Conservation (phyloP, 495 filamentous ascomycete species). For the Astrothelium subdiscretum region DNA sequence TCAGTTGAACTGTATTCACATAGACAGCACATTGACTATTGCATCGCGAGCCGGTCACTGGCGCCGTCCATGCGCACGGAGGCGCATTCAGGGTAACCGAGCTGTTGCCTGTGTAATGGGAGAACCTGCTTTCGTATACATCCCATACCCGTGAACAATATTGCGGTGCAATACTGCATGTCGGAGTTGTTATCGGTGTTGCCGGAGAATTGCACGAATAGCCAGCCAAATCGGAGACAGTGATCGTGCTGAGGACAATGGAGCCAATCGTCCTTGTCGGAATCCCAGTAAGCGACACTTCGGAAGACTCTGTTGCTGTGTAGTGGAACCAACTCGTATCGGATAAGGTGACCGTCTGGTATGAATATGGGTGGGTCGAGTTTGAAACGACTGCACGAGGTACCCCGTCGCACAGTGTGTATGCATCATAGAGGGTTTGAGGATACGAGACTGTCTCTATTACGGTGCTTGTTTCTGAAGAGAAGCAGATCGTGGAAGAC, state of each 20-base stretch:
- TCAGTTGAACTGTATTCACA: conserved; percentile 2
- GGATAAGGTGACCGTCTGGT: background rate
- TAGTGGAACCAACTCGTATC: background rate
- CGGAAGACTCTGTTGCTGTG: background rate
- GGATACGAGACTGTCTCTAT: background rate
- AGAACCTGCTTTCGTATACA: background rate
- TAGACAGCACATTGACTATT: background rate
- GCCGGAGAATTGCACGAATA: background rate
- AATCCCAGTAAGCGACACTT: background rate
- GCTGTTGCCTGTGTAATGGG: background rate
- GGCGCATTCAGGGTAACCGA: background rate
- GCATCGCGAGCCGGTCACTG: background rate
- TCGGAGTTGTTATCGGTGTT: background rate
- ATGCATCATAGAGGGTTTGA: background rate
- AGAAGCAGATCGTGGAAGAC: background rate
- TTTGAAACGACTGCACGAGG: conserved; percentile 1
- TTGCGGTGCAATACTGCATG: background rate
- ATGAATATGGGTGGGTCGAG: background rate
- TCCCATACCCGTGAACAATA: background rate
- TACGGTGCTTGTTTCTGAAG: background rate
- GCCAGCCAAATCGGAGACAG: background rate
- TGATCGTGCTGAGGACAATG: background rate
- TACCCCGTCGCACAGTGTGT: conserved; percentile 5
- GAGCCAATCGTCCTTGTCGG: background rate
- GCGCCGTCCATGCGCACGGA: background rate